A percentile compares a stretch with the other conserved stretches of the same genome.
Evolutionary conservation across 2,329 filamentous ascomycete species (phyloP).

Genomic region (Talaromyces sp.): DNA sequence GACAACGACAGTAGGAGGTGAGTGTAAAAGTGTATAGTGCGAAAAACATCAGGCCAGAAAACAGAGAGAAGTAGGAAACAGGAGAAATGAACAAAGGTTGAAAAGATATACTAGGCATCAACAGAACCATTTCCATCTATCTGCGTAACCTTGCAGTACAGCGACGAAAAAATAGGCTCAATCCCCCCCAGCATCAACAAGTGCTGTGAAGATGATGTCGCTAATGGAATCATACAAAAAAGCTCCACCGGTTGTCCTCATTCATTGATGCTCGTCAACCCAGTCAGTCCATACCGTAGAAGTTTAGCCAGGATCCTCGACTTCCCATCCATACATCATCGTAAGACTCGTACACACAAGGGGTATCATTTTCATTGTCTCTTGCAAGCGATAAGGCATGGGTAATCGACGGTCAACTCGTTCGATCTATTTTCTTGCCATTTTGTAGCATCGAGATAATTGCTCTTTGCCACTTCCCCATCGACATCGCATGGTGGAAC

Average conservation of each 20-base stretch:
- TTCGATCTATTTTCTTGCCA: conserved; percentile 25
- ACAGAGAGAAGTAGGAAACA: conserved; percentile 29
- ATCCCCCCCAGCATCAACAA: conserved; percentile 1
- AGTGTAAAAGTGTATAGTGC: conserved; percentile 21
- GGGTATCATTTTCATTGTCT: conserved; percentile 43
- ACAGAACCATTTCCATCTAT: conserved; percentile 2
- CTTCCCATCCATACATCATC: conserved; percentile 32
- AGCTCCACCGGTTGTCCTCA: conserved; percentile 17
- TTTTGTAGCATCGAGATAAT: conserved; percentile 24
- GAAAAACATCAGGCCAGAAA: background rate
- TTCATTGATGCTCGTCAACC: conserved; percentile 26
- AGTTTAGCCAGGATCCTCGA: conserved; percentile 34
- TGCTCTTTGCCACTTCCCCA: conserved; percentile 13
- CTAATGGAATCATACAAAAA: conserved; percentile 12
- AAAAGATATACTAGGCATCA: conserved; percentile 6
- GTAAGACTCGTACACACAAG: conserved; percentile 35
- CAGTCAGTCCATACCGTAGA: conserved; percentile 27
- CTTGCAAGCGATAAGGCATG: conserved; percentile 33
- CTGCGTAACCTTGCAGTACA: background rate
- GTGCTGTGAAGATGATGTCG: conserved; percentile 8
- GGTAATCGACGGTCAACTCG: conserved; percentile 37
- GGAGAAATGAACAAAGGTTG: conserved; percentile 20
- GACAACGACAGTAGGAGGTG: conserved; percentile 21
- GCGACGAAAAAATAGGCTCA: conserved; percentile 6
- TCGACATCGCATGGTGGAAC: conserved; percentile 15